These are phyloP conservation scores for Cucurbita moschata DNA, from an alignment of 306 rosid species.

Conservation along the genomic window DNA sequence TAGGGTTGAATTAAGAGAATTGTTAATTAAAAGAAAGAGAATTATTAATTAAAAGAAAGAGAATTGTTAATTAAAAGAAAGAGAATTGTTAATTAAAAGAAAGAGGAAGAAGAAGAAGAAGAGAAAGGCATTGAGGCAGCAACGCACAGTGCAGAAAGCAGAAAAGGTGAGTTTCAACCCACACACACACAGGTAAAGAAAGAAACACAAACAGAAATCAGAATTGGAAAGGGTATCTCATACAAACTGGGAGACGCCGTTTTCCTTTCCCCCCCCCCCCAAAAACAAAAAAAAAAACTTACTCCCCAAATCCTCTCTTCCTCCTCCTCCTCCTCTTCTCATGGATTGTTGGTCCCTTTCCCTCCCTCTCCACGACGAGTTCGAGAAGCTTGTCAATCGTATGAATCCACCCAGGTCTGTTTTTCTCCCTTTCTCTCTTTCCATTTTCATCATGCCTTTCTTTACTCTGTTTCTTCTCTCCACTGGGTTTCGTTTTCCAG, in stretches of 20 bases:
- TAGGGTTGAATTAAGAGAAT: too few species aligned
- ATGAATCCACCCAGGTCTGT: conserved; percentile 89
- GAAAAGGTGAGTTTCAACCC: conserved; percentile 9
- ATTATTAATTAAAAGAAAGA: too few species aligned
- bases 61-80: too few species aligned
- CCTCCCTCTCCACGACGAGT: conserved; percentile 50
- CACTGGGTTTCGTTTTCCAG: conserved; percentile 30
- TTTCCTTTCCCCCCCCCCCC: background rate
- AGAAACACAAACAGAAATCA: background rate
- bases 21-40: too few species aligned
- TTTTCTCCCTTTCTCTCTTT: background rate
- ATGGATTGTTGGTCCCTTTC: conserved; percentile 81
- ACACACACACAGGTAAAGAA: background rate
- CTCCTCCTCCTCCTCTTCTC: background rate
- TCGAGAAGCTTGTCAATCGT: conserved; percentile 66
- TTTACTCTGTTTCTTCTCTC: conserved; percentile 11
- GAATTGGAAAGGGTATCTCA: conserved; percentile 14
- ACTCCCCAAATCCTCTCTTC: background rate
- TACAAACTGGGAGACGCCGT: background rate
- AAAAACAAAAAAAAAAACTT: too few species aligned
- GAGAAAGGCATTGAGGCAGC: conserved; percentile 26
- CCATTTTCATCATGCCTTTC: background rate
- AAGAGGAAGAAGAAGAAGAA: too few species aligned
- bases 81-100: too few species aligned
- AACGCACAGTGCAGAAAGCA: conserved; percentile 16